Conservation (phyloP, 202 grass and related monocot species). For the Schoenoplectus tabernaemontani region DNA sequence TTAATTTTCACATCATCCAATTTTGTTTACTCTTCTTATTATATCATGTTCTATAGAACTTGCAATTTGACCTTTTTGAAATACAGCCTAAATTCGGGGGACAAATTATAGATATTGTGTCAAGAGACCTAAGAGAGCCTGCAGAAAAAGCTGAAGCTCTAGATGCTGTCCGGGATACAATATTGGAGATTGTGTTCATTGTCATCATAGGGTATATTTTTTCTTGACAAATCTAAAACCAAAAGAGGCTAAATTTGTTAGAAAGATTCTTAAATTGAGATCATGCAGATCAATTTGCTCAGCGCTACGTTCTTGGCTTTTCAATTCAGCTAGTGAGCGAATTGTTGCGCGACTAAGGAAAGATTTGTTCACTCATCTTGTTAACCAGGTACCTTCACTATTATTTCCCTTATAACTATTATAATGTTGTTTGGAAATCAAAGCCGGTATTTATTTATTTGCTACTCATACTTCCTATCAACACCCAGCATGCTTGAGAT, state of each 20-base stretch:
- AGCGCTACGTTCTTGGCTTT: constrained; percentile 76
- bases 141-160: constrained; percentile 75
- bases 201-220: constrained; percentile 74
- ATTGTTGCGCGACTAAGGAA: constrained; percentile 91
- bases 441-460: not conserved
- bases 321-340: constrained; percentile 92
- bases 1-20: not conserved
- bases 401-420: not conserved
- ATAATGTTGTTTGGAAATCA: not conserved
- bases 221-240: constrained; percentile 18
- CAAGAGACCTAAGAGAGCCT: constrained; percentile 55
- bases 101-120: constrained; percentile 93
- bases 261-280: not conserved
- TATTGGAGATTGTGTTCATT: constrained; percentile 77
- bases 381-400: constrained; percentile 55
- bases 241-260: constrained; percentile 20
- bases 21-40: not conserved
- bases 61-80: constrained; percentile 25
- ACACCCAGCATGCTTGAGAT: not conserved
- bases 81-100: constrained; percentile 93
- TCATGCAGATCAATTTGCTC: constrained; percentile 85
- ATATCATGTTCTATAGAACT: constrained; percentile 9
- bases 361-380: constrained; percentile 90
- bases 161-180: constrained; percentile 62
- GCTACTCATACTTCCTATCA: not conserved